Base-by-base conservation (phyloP, 106 monocot species). In the Ottelia alismoides region DNA sequence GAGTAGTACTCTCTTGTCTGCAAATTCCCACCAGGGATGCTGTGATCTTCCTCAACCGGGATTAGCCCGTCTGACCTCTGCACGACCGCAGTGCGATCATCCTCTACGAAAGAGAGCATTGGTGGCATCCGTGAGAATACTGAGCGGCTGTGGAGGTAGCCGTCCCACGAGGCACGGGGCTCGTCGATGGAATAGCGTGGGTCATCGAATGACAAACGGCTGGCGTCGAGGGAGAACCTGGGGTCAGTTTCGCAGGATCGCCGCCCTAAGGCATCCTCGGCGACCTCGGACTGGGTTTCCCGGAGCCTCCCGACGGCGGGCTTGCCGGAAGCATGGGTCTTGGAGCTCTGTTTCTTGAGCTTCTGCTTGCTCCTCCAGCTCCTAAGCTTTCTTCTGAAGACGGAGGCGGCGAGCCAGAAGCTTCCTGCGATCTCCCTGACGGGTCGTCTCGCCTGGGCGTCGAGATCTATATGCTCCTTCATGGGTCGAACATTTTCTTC, bases 1-100 rank as follows among this genome's bases (percentile, higher is more conserved):
- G 56, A 64, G 55, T 94, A 94, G 69, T 88, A 96, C 47, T 96
- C 85, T 43, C 71, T 60, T 0, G 94, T 81, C 64, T 96, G 94
- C 11, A 53, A 22, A 1, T 76, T 59, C 3, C 84, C 71, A 3
- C 94, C 94, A 0, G 94, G 94, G 22, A 59, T 51, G 11, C 31
- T 3, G 20, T 50, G 32, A 43, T 89, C 89, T 61, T 83, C 92
- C 57, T 89, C 96, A 0, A 98, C 96, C 14, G 89, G 96, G 24
- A 98, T 98, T 53, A 74, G 64, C 25, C 81, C 79, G 54, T 98
- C 96, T 2, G 78, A 74, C 30, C 96, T 69, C 71, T 81, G 71
- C 25, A 96, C 74, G 11, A 47, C 18, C 0, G 53, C 29, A 18
- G 53, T 2, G 19, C 62, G 82, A 4, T 20, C 59, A 49, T 82